Percentiles rank a stretch among this genome's conserved stretches.
Evolutionary conservation across 352 stramenopile species (phyloP).

Genomic region (Globisporangium lucens): DNA sequence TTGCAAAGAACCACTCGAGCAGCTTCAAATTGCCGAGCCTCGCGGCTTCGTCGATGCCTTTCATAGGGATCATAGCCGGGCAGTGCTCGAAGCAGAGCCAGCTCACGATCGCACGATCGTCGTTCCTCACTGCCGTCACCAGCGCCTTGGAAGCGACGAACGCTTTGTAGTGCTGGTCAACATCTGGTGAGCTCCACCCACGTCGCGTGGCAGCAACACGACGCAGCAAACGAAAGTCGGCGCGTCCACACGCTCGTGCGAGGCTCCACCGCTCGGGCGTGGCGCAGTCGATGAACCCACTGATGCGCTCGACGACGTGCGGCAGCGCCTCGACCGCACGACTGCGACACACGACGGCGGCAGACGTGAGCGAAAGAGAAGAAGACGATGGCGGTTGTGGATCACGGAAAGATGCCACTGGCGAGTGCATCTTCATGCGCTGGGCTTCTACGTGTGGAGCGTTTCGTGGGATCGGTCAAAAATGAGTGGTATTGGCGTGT

Average conservation of each 20-base stretch:
- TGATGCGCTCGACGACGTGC: conserved; percentile 1
- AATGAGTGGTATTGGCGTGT: neutral
- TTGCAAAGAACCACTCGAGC: neutral
- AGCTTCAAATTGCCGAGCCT: neutral
- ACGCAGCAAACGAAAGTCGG: neutral
- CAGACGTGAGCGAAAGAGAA: neutral
- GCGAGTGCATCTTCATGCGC: neutral
- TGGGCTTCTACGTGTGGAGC: neutral
- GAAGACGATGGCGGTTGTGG: neutral
- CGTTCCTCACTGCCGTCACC: neutral
- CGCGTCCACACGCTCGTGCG: neutral
- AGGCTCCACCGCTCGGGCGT: neutral
- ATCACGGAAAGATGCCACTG: neutral
- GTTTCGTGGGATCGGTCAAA: neutral
- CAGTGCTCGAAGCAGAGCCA: neutral
- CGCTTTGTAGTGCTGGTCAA: conserved; percentile 4
- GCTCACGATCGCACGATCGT: neutral
- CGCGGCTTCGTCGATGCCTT: neutral
- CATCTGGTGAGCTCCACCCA: neutral
- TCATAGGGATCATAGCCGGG: neutral
- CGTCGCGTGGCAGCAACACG: neutral
- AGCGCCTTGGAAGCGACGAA: neutral
- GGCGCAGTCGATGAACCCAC: neutral
- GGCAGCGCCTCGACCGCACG: neutral
- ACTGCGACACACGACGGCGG: conserved; percentile 1